These are phyloP conservation scores for Rheum nobile DNA, from an alignment of 148 eudicot genomes.

Conservation along the genomic window DNA sequence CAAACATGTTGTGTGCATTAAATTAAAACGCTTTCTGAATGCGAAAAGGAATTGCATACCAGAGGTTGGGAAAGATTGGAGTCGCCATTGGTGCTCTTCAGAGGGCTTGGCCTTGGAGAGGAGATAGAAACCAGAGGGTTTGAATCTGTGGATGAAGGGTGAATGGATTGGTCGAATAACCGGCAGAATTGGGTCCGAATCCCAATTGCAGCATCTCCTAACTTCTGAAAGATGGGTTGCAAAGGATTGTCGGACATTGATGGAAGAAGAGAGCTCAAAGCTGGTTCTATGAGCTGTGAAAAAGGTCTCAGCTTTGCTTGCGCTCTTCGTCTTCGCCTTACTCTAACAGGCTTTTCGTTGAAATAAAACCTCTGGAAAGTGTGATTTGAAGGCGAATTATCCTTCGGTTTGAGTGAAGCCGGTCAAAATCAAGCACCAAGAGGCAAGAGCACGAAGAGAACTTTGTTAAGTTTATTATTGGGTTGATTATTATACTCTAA, in stretches of 20 bases:
- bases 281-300: background rate
- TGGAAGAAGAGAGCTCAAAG: background rate
- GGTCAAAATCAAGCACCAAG: too few relatives aligned
- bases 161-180: slow-evolving; percentile 13
- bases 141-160: slow-evolving; percentile 16
- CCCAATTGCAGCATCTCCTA: slow-evolving; percentile 36
- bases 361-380: background rate
- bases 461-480: too few relatives aligned
- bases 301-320: background rate
- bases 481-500: too few relatives aligned
- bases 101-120: slow-evolving; percentile 12
- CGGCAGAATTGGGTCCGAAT: slow-evolving; percentile 46
- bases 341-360: background rate
- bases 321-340: background rate
- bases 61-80: slow-evolving; percentile 11
- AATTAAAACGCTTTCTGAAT: background rate
- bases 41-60: background rate
- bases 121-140: slow-evolving; percentile 19
- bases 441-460: too few relatives aligned
- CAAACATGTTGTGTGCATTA: slow-evolving; percentile 23
- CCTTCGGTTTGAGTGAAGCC: background rate
- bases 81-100: background rate
- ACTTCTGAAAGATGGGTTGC: slow-evolving; percentile 26
- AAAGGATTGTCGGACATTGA: slow-evolving; percentile 60
- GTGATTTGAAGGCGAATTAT: background rate